Evolutionary conservation across 1,284 basidiomycete species (phyloP), one percentile per base, ranked within the genome.

Genomic region (Ganoderma leucocontextum): DNA sequence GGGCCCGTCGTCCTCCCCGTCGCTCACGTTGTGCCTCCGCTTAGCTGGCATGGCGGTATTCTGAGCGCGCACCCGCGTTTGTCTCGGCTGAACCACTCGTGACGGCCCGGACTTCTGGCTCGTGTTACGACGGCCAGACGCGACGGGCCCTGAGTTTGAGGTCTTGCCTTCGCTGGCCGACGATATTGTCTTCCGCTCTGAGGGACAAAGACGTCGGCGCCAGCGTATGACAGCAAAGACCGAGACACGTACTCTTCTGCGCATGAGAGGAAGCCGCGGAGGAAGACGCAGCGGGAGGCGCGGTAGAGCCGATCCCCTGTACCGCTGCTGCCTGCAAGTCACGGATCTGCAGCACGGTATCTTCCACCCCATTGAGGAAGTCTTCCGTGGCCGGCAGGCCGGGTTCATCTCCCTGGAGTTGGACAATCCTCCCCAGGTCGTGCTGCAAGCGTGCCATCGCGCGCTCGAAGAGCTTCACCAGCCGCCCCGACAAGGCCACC

Each of bases 401-500:
- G 17, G 81, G 78, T 9, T 83, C 80, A 67, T 88, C 87, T 22
- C 89, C 89, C 73, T 89, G 87, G 33, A 89, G 76, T 15, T 83
- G 77, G n/a, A 87, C 81, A 12, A 91, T 86, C 52, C 82, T 82
- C 9, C 78, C 80, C 7, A 91, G 78, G 73, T 91, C 89, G 60
- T 85, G 78, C 59, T 90, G 87, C 39, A 91, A 78, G 35, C 88
- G 82, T 25, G 87, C 83, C 53, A 85, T 81, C 35, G 87, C 87
- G 59, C 87, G 80, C 55, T 80, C 80, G 38, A 90, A 78, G 38
- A 90, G 78, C 35, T 81, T 80, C 15, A 88, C 82, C 36, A 91
- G 81, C 35, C 85, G 83, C 68, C 86, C 80, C 0, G 89, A 85
- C 25, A 91, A 78, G 10, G 70, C 78, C 4, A 86, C 78, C 78